These are phyloP conservation scores for Leccinum ochraceum DNA, from an alignment of 768 basidiomycete genomes.

Conservation along the genomic window DNA sequence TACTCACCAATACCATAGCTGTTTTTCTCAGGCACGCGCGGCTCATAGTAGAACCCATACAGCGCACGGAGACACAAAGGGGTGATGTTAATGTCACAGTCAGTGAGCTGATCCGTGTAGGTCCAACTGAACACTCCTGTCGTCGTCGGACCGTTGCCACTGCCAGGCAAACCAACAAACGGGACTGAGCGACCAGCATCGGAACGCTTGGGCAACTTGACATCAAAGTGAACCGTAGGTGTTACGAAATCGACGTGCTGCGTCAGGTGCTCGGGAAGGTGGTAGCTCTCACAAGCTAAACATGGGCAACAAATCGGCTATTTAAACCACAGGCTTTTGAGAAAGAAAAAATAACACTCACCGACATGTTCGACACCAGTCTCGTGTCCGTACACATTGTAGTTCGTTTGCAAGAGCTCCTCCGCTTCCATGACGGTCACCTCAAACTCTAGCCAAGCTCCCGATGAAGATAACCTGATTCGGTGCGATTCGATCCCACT, in stretches of 20 bases:
- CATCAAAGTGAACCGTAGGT: slow-evolving; percentile 45
- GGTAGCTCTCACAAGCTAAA: slow-evolving; percentile 42
- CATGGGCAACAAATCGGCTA: background rate
- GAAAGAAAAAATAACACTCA: slow-evolving; percentile 14
- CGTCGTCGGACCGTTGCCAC: slow-evolving; percentile 20
- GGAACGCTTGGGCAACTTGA: slow-evolving; percentile 26
- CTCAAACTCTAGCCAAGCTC: slow-evolving; percentile 43
- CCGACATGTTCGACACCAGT: slow-evolving; percentile 40
- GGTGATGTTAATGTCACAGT: slow-evolving; percentile 47
- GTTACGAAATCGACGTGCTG: slow-evolving; percentile 45
- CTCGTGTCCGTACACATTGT: slow-evolving; percentile 43
- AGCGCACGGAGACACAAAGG: slow-evolving; percentile 48
- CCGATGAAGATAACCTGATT: slow-evolving; percentile 33
- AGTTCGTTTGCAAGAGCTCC: slow-evolving; percentile 41
- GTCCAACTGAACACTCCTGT: slow-evolving; percentile 19
- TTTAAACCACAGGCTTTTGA: background rate
- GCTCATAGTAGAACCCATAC: too few species aligned
- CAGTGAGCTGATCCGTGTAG: slow-evolving; percentile 12
- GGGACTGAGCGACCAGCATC: background rate
- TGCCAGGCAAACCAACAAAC: slow-evolving; percentile 15
- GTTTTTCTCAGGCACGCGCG: too few species aligned
- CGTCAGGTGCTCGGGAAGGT: slow-evolving; percentile 39
- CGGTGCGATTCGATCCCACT: slow-evolving; percentile 38
- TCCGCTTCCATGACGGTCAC: slow-evolving; percentile 46
- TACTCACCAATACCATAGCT: slow-evolving; percentile 17